Percentiles rank a stretch among this genome's conserved stretches.
Conservation (phyloP, 257 asterid species). For the Apocynum venetum region DNA sequence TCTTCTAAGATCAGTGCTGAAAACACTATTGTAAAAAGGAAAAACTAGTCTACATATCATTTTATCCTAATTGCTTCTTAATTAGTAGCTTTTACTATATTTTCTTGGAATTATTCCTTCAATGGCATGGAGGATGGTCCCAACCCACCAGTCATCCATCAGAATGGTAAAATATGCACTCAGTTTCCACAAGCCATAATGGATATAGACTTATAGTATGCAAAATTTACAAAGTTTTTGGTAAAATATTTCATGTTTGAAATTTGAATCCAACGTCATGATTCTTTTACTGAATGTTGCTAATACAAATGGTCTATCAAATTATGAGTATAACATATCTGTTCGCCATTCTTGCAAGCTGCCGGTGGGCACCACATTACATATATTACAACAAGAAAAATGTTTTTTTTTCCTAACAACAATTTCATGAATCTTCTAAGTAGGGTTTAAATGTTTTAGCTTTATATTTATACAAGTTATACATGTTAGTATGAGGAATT, state of each 20-base stretch:
- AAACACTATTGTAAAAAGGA: background rate
- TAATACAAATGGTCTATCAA: background rate
- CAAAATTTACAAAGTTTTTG: background rate
- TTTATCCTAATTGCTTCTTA: constrained; percentile 1
- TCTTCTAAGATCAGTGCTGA: background rate
- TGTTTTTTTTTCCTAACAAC: no score
- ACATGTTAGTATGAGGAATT: no score
- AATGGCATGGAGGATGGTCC: constrained; percentile 22
- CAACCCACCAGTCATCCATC: constrained; percentile 21
- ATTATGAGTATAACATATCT: no score
- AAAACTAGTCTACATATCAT: no score
- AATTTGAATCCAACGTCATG: constrained; percentile 17
- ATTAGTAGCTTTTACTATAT: constrained; percentile 1
- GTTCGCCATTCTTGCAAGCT: constrained; percentile 5
- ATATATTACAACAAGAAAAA: no score
- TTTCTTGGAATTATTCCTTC: constrained; percentile 21
- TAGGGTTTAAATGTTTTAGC: no score
- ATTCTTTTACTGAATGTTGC: constrained; percentile 7
- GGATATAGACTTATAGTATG: background rate
- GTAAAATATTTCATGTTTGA: background rate
- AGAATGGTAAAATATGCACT: constrained; percentile 17
- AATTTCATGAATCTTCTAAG: no score
- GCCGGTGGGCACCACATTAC: no score
- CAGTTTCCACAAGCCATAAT: constrained; percentile 18
- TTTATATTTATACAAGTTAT: no score